Evolutionary conservation across 192 early-diverging fungal genomes (phyloP).

Genomic region (Dissophora globulifera): DNA sequence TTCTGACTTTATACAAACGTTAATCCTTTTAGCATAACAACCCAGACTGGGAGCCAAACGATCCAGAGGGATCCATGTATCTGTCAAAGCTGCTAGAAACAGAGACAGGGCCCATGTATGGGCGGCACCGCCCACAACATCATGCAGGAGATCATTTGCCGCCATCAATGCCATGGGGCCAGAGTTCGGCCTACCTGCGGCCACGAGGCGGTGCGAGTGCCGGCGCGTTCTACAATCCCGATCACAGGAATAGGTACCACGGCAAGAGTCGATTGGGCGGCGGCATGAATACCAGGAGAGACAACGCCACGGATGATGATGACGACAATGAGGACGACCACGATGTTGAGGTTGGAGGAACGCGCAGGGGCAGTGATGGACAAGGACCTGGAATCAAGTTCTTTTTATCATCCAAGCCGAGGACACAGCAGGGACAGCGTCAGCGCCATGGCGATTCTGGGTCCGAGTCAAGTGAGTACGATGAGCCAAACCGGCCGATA

Average conservation of each 20-base stretch:
- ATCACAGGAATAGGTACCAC: slow-evolving; percentile 23
- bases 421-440: not conserved
- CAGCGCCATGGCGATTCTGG: not conserved
- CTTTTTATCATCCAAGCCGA: slow-evolving; percentile 2
- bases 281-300: slow-evolving; percentile 2
- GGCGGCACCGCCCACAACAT: not conserved
- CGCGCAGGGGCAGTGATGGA: not conserved
- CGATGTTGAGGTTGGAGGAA: slow-evolving; percentile 8
- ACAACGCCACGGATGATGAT: slow-evolving; percentile 25
- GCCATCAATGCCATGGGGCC: slow-evolving; percentile 7
- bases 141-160: slow-evolving; percentile 17
- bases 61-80: slow-evolving; percentile 83
- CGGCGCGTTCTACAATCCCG: slow-evolving; percentile 14
- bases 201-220: slow-evolving; percentile 16
- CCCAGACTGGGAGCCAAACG: slow-evolving; percentile 92
- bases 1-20: too few species aligned
- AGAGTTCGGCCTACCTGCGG: slow-evolving; percentile 19
- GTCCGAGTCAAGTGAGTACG: slow-evolving; percentile 23
- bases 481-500: not conserved
- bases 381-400: slow-evolving; percentile 30
- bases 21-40: slow-evolving; percentile 73
- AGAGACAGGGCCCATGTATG: slow-evolving; percentile 26
- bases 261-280: slow-evolving; percentile 26
- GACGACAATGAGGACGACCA: slow-evolving; percentile 45
- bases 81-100: slow-evolving; percentile 70